Evolutionary conservation across 2,329 filamentous ascomycete species (phyloP).

Genomic region (Aspergillus sp.): DNA sequence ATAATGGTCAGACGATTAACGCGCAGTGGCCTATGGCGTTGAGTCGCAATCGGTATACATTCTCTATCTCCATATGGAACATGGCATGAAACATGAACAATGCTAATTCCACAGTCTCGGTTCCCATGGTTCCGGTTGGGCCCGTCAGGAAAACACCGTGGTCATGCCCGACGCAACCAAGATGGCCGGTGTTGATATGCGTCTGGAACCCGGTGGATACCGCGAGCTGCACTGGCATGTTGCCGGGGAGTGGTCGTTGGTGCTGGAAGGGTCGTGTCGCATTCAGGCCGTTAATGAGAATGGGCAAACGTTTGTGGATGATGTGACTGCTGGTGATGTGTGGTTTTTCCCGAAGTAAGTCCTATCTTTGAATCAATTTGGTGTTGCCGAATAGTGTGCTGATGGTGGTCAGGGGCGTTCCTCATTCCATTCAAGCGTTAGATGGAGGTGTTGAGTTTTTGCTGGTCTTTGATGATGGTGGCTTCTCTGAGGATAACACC

Average conservation of each 20-base stretch:
- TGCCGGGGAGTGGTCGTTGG: conserved; percentile 32
- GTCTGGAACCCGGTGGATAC: conserved; percentile 49
- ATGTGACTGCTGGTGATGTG: conserved; percentile 65
- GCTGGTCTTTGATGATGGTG: conserved; percentile 53
- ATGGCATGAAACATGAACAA: neutral
- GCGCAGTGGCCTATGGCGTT: conserved; percentile 49
- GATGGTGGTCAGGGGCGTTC: conserved; percentile 46
- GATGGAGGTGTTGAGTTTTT: conserved; percentile 60
- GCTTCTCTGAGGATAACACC: conserved; percentile 64
- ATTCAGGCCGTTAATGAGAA: conserved; percentile 42
- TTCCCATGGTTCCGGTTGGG: conserved; percentile 43
- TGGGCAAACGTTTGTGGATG: conserved; percentile 68
- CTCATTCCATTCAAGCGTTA: conserved; percentile 68
- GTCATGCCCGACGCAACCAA: conserved; percentile 44
- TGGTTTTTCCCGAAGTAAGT: conserved; percentile 66
- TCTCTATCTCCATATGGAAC: neutral
- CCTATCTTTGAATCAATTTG: neutral
- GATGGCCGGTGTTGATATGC: conserved; percentile 55
- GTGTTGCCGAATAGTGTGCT: neutral
- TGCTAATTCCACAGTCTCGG: conserved; percentile 27
- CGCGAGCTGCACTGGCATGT: conserved; percentile 53
- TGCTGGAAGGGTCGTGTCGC: conserved; percentile 32
- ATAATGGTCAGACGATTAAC: conserved; percentile 34
- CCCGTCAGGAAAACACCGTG: conserved; percentile 45
- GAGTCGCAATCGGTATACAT: conserved; percentile 37